These are phyloP conservation scores for Dalechampia spathulata DNA, from an alignment of 441 rosid genomes.

Conservation along the genomic window DNA sequence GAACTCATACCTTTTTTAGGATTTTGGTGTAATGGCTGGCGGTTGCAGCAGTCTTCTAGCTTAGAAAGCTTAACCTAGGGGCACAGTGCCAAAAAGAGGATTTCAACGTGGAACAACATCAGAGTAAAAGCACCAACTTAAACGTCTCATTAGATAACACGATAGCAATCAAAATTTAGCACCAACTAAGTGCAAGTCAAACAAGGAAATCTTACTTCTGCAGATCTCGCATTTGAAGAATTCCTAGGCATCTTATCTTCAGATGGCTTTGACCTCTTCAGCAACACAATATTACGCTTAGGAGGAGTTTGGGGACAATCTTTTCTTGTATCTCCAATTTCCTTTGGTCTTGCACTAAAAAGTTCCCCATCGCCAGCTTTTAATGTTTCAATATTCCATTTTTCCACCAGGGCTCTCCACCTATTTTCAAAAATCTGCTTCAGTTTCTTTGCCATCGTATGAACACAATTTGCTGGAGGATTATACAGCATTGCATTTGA, in stretches of 20 bases:
- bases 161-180: neutral
- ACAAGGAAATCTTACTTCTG: conserved; percentile 27
- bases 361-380: conserved; percentile 18
- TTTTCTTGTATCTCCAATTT: conserved; percentile 23
- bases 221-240: conserved; percentile 19
- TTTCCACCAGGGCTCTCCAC: conserved; percentile 61
- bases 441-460: conserved; percentile 37
- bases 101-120: neutral
- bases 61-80: conserved; percentile 9
- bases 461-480: conserved; percentile 36
- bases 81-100: conserved; percentile 10
- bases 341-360: conserved; percentile 22
- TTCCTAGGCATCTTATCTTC: conserved; percentile 22
- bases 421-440: conserved; percentile 40
- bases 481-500: conserved; percentile 48
- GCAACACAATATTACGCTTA: conserved; percentile 14
- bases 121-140: neutral
- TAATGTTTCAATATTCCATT: conserved; percentile 20
- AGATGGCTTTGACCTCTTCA: conserved; percentile 26
- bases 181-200: neutral
- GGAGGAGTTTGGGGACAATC: conserved; percentile 31
- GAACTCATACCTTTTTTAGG: no score
- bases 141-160: neutral
- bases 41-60: no score
- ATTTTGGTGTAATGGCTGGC: no score